Percentiles rank a stretch among this genome's conserved stretches.
phyloP scores from a whole-genome alignment of 768 basidiomycete genomes.

The Wakefieldia striispora region DNA sequence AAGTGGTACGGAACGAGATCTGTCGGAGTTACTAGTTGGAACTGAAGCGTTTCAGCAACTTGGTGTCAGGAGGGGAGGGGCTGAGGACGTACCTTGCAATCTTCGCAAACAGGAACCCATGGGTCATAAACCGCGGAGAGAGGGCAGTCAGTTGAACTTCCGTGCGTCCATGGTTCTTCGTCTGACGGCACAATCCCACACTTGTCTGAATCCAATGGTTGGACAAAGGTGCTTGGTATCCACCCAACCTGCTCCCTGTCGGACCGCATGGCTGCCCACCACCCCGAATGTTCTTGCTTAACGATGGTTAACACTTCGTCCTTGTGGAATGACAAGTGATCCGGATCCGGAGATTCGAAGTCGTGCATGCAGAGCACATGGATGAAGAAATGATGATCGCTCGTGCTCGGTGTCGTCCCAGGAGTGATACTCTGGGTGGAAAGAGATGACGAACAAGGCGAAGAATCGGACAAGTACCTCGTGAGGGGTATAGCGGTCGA shows the following conservation, averaged over 20 bases:
- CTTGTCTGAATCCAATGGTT: constrained; percentile 41
- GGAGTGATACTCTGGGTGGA: constrained; percentile 1
- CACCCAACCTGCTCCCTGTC: constrained; percentile 60
- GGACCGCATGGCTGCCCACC: constrained; percentile 75
- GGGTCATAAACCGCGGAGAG: constrained; percentile 17
- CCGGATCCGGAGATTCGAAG: constrained; percentile 59
- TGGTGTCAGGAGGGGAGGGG: neutral
- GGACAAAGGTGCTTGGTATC: constrained; percentile 74
- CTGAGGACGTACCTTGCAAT: constrained; percentile 13
- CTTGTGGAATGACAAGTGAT: constrained; percentile 60
- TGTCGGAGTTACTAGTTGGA: constrained; percentile 18
- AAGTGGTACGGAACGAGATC: constrained; percentile 14
- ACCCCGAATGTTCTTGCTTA: constrained; percentile 68
- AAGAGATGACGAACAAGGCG: constrained; percentile 20
- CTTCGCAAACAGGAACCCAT: constrained; percentile 20
- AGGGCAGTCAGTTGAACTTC: constrained; percentile 1
- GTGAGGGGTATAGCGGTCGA: constrained; percentile 35
- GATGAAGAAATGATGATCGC: constrained; percentile 33
- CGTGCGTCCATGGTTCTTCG: constrained; percentile 39
- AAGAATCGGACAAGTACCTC: constrained; percentile 35
- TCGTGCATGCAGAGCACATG: constrained; percentile 63
- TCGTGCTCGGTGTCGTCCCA: constrained; percentile 32
- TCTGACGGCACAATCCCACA: constrained; percentile 41
- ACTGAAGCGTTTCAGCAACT: constrained; percentile 15
- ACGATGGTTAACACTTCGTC: constrained; percentile 69